Evolutionary conservation across 2,329 filamentous ascomycete species (phyloP).

Genomic region (Colletotrichum euphorbiae): DNA sequence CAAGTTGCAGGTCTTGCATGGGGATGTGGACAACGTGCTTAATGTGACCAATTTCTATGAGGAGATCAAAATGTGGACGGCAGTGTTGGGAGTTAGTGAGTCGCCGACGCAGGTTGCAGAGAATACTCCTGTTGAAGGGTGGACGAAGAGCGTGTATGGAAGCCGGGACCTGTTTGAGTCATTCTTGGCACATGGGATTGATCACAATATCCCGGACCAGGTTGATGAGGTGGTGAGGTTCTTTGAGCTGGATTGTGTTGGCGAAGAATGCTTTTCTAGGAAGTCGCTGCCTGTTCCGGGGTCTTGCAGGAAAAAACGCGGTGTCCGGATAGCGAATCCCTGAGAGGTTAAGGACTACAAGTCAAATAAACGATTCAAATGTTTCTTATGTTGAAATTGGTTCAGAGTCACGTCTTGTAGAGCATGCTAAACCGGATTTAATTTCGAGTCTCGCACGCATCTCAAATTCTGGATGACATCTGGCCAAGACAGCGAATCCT

Average conservation of each 20-base stretch:
- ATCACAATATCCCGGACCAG: slow-evolving; percentile 40
- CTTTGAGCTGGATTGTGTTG: slow-evolving; percentile 41
- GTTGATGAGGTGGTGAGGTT: slow-evolving; percentile 40
- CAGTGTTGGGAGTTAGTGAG: slow-evolving; percentile 43
- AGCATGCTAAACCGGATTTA: too few relatives aligned
- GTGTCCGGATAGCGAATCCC: not conserved
- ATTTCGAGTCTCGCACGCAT: too few relatives aligned
- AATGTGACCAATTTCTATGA: slow-evolving; percentile 65
- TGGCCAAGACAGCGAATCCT: too few relatives aligned
- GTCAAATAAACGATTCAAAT: too few relatives aligned
- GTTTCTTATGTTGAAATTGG: too few relatives aligned
- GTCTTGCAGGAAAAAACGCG: not conserved
- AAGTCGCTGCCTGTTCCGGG: slow-evolving; percentile 25
- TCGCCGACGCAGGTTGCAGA: slow-evolving; percentile 28
- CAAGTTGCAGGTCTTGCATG: slow-evolving; percentile 69
- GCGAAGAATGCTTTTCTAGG: slow-evolving; percentile 39
- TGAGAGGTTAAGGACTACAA: not conserved
- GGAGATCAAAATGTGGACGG: slow-evolving; percentile 65
- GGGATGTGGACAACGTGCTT: slow-evolving; percentile 62
- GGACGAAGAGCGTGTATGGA: slow-evolving; percentile 42
- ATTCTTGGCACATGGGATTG: slow-evolving; percentile 38
- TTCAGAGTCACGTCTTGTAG: too few relatives aligned
- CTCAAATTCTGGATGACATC: not conserved
- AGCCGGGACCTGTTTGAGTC: slow-evolving; percentile 37
- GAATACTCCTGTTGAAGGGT: slow-evolving; percentile 26